Percentiles rank a stretch among this genome's conserved stretches.
phyloP scores from a whole-genome alignment of 75 land plant species.

The Isoetes taiwanensis region DNA sequence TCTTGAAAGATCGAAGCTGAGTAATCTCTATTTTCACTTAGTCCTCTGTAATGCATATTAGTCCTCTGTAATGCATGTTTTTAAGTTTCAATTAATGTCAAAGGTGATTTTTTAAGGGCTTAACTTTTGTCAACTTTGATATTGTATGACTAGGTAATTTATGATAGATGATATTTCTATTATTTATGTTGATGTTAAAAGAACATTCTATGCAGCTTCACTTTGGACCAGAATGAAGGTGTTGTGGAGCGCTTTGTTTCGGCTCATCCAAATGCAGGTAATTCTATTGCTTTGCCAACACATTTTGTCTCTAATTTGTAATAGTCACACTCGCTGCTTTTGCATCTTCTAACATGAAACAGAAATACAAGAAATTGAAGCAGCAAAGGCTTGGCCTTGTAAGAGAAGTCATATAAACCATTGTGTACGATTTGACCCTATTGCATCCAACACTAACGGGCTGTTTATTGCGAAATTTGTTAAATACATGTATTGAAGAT shows the following conservation, averaged over 20 bases:
- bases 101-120: no score
- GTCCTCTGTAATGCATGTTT: no score
- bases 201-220: constrained; percentile 40
- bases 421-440: constrained; percentile 74
- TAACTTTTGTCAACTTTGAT: no score
- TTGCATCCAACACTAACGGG: constrained; percentile 73
- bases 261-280: constrained; percentile 56
- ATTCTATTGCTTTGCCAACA: neutral
- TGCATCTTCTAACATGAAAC: neutral
- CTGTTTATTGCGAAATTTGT: constrained; percentile 72
- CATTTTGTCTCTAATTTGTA: neutral
- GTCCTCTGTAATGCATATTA: no score
- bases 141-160: no score
- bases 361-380: constrained; percentile 60
- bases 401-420: constrained; percentile 38
- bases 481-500: no score
- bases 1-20: no score
- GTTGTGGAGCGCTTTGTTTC: constrained; percentile 67
- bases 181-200: no score
- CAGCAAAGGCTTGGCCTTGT: constrained; percentile 64
- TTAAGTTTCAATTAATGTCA: no score
- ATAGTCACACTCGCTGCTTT: neutral
- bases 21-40: no score
- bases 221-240: constrained; percentile 74
- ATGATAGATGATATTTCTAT: no score